Base-by-base conservation (phyloP, 805 yeast genomes). In the Candida nemodendra region DNA sequence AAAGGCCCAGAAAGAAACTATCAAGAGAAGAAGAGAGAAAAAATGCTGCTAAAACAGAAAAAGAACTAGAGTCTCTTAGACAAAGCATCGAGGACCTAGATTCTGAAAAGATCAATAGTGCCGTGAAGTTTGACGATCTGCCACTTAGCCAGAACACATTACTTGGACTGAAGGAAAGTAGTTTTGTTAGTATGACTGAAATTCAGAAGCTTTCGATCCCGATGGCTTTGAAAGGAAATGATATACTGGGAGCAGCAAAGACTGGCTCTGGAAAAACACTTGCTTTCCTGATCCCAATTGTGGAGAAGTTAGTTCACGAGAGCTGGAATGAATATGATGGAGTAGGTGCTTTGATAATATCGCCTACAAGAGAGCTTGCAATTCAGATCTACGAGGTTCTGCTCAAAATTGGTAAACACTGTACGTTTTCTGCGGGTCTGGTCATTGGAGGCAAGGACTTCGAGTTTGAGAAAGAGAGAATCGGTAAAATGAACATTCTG, bases 381-480 rank as follows among this genome's bases (percentile, higher is more conserved):
- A 80, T 87, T 45, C 97, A 89, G 63, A 89, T 83, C 18, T 89
- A 89, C 53, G 95, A 88, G 54, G 96, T 89, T 4, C 64, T 89
- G 43, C 69, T 81, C n/a, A 84, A 81, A 50, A 80, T 89, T 36
- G 97, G 96, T 16, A 76, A 79, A 30, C 70, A 76, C 48, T 81
- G 81, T 48, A 65, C 79, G 3, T 81, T 89, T 43, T 83, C 95
- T 5, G 96, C 96, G 1, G 96, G 96, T 42, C 68, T 89, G 42
- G 91, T 90, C 9, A 89, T 90, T 53, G 97, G 97, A 34, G 97
- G 97, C 26, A 88, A 90, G 57, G 95, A 88, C 56, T 84, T 84
- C 21, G 75, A 77, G 42, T 84, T 72, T 50, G 97, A 89, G 59
- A 76, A 77, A 44, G 95, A 86, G 36, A 75, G 97, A 57, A 76